Percentiles rank a stretch among this genome's conserved stretches.
These are phyloP conservation scores for Papilionanthe hybrid DNA, from an alignment of 116 monocot species.

Conservation along the genomic window DNA sequence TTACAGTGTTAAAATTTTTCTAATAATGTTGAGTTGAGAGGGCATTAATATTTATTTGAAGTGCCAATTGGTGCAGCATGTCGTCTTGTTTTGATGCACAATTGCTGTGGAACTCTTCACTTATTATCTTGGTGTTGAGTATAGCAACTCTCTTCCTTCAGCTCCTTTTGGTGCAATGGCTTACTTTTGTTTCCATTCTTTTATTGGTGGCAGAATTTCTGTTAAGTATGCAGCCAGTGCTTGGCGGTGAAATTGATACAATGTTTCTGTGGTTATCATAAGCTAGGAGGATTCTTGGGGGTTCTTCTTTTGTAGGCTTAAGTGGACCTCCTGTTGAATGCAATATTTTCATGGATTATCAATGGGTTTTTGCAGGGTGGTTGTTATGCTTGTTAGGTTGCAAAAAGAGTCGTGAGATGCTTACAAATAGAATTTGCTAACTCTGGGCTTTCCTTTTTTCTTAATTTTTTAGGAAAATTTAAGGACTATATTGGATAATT, in stretches of 20 bases:
- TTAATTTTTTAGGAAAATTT: no score
- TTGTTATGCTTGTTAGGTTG: no score
- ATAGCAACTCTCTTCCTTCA: background rate
- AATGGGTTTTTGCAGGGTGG: no score
- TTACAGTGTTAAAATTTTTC: conserved; percentile 3
- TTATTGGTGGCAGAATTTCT: background rate
- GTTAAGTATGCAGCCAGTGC: background rate
- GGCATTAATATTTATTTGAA: background rate
- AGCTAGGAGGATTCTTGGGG: background rate
- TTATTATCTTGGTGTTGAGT: background rate
- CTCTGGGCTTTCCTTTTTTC: no score
- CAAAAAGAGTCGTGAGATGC: no score
- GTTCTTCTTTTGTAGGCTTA: background rate
- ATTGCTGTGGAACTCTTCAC: background rate
- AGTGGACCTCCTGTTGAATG: no score
- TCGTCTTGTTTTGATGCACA: background rate
- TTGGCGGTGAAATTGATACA: background rate
- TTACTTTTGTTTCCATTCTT: background rate
- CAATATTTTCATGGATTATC: no score
- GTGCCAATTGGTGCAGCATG: background rate
- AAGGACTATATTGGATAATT: no score
- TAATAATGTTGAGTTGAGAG: background rate
- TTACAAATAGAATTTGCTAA: no score
- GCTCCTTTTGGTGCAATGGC: background rate
- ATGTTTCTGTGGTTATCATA: background rate